Conservation (phyloP, 345 rosid genomes). For the Rhodamnia rubescens region DNA sequence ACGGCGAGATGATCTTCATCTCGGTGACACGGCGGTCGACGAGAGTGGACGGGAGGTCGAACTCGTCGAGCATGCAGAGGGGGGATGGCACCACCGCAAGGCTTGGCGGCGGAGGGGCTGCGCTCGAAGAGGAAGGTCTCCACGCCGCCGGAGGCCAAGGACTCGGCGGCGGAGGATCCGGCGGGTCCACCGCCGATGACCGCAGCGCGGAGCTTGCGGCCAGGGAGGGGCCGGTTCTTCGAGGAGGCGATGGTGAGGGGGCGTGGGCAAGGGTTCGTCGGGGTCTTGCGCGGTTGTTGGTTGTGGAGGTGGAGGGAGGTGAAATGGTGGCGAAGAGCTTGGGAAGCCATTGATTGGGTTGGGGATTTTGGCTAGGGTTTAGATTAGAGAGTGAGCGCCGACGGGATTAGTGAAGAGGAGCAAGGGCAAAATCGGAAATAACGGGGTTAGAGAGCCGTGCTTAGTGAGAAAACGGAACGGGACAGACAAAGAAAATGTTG, state of each 20-base stretch:
- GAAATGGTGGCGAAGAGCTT: slow-evolving; percentile 1
- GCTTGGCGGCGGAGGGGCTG: slow-evolving; percentile 41
- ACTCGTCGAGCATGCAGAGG: slow-evolving; percentile 62
- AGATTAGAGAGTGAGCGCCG: neutral
- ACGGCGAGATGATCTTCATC: slow-evolving; percentile 65
- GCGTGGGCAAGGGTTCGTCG: neutral
- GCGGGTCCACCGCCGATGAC: slow-evolving; percentile 60
- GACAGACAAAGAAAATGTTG: too few relatives aligned
- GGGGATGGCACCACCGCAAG: slow-evolving; percentile 76
- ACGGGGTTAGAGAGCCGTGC: neutral
- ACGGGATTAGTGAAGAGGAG: neutral
- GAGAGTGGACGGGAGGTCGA: slow-evolving; percentile 44
- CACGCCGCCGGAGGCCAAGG: slow-evolving; percentile 39
- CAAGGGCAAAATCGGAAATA: neutral
- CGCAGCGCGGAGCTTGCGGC: slow-evolving; percentile 45
- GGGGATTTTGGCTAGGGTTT: neutral
- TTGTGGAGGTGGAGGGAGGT: slow-evolving; percentile 6
- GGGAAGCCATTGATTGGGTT: slow-evolving; percentile 14
- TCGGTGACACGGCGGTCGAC: slow-evolving; percentile 56
- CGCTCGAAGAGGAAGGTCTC: slow-evolving; percentile 67
- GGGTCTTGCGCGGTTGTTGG: neutral
- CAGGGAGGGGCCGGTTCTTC: slow-evolving; percentile 9
- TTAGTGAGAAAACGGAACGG: too few relatives aligned
- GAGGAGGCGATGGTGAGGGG: slow-evolving; percentile 12
- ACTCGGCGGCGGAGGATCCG: slow-evolving; percentile 54